Evolutionary conservation across 176 grass and related monocot species (phyloP).

Genomic region (Carex pumila): DNA sequence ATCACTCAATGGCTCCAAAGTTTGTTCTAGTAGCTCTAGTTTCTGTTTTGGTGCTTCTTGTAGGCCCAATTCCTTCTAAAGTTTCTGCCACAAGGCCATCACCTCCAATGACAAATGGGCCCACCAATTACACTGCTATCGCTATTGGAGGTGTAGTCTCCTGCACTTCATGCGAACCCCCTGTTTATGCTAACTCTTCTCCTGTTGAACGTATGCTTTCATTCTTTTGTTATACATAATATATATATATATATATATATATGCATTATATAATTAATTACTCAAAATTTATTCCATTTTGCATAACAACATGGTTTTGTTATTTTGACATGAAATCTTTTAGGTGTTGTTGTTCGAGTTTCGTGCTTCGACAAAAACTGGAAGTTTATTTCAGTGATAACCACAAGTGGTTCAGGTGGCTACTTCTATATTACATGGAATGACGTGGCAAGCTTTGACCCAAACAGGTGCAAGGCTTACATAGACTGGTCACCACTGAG

Average conservation of each 20-base stretch:
- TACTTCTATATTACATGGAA: not conserved
- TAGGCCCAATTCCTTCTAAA: not conserved
- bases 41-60: not conserved
- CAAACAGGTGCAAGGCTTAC: not conserved
- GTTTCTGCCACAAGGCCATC: not conserved
- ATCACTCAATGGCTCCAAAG: not conserved
- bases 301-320: not conserved
- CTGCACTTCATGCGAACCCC: not conserved
- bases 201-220: not conserved
- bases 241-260: no score
- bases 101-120: not conserved
- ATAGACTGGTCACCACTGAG: constrained; percentile 9
- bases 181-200: not conserved
- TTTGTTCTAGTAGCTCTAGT: not conserved
- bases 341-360: constrained; percentile 11
- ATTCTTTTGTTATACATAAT: not conserved
- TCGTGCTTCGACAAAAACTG: not conserved
- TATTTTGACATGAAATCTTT: not conserved
- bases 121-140: constrained; percentile 6
- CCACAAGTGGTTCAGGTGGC: not conserved
- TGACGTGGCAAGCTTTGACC: not conserved
- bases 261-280: not conserved
- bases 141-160: not conserved
- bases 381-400: not conserved
- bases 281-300: not conserved